A percentile compares a stretch with the other conserved stretches of the same genome.
phyloP scores from a whole-genome alignment of 106 monocot species.

The Apostasia ramifera region DNA sequence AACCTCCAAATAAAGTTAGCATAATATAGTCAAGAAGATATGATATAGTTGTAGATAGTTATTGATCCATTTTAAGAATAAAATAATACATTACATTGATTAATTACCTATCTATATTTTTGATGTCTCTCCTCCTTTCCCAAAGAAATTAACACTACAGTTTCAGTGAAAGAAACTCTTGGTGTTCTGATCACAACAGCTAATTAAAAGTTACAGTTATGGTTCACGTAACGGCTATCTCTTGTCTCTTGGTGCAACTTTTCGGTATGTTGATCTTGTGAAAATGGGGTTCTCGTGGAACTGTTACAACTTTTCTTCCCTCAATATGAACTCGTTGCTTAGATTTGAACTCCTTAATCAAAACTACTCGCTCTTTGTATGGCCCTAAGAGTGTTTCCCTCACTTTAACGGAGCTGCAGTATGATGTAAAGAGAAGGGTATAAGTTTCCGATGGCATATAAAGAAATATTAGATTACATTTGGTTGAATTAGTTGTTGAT shows the following conservation, averaged over 20 bases:
- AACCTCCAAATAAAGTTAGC: no score
- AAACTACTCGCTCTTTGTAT: background rate
- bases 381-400: background rate
- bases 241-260: conserved; percentile 29
- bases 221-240: conserved; percentile 1
- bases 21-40: no score
- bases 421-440: background rate
- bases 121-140: no score
- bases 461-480: background rate
- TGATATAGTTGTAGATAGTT: no score
- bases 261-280: conserved; percentile 32
- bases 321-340: background rate
- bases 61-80: no score
- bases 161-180: no score
- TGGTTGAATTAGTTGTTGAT: background rate
- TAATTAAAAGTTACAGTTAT: no score
- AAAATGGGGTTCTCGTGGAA: conserved; percentile 27
- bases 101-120: no score
- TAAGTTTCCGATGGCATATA: background rate
- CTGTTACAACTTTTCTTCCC: conserved; percentile 18
- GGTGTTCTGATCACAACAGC: no score
- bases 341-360: background rate
- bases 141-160: no score
- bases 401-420: no score
- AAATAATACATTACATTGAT: no score